phyloP scores from a whole-genome alignment of 2,329 filamentous ascomycete genomes.

The Ophiobolus disseminans region DNA sequence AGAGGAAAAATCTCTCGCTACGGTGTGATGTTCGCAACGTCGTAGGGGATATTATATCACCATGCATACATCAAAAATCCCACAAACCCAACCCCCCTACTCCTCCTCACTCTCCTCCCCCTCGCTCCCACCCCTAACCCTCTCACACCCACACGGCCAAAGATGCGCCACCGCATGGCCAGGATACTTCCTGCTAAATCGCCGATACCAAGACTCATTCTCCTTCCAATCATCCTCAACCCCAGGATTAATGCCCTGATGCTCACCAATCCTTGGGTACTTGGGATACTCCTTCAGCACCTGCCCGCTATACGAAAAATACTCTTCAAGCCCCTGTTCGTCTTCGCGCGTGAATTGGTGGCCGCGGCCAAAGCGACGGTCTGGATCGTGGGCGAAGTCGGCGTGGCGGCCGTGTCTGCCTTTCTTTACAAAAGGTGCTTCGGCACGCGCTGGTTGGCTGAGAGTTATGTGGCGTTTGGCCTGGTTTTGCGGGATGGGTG shows the following conservation, averaged over 20 bases:
- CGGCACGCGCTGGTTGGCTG: not conserved
- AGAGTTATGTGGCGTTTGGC: not conserved
- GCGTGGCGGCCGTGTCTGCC: conserved; percentile 30
- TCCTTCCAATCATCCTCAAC: not conserved
- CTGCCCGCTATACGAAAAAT: not conserved
- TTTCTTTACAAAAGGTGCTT: conserved; percentile 22
- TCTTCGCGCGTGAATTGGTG: conserved; percentile 30
- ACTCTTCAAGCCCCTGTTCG: conserved; percentile 5
- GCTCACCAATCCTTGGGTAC: not conserved
- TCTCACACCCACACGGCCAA: conserved; percentile 38
- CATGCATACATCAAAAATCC: too few relatives aligned
- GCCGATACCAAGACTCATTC: conserved; percentile 17
- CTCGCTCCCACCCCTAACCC: conserved; percentile 12
- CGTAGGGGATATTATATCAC: too few relatives aligned
- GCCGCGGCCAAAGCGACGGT: conserved; percentile 25
- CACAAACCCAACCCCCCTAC: too few relatives aligned
- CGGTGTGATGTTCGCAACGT: too few relatives aligned
- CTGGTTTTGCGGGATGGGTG: not conserved
- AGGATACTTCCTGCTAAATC: conserved; percentile 26
- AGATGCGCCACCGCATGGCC: conserved; percentile 16
- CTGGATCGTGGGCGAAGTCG: conserved; percentile 24
- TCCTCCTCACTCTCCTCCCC: conserved; percentile 25
- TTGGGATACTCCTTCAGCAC: not conserved
- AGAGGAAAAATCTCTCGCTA: too few relatives aligned
- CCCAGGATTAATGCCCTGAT: not conserved